phyloP scores from a whole-genome alignment of 1,284 basidiomycete genomes.

The Porodaedalea pini region DNA sequence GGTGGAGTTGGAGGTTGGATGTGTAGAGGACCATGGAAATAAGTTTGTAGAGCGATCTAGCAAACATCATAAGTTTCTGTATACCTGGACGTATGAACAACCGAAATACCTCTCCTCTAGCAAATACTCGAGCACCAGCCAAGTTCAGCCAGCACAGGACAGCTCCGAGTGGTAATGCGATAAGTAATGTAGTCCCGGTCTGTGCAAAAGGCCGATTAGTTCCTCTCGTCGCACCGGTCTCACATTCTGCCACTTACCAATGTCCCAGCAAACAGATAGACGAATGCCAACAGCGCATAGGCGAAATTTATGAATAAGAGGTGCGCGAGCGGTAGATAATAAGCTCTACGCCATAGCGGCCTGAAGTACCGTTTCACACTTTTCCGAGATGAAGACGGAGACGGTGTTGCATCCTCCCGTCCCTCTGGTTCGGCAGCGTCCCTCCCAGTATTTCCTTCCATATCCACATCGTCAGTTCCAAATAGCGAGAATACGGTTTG shows the following conservation, averaged over 20 bases:
- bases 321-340: constrained; percentile 64
- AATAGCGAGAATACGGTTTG: constrained; percentile 67
- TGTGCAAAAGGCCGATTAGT: too few species aligned
- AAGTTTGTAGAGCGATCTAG: constrained; percentile 62
- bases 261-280: constrained; percentile 74
- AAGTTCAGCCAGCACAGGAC: constrained; percentile 73
- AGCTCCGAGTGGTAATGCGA: constrained; percentile 72
- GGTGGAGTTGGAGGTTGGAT: constrained; percentile 57
- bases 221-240: too few species aligned
- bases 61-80: not conserved
- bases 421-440: not conserved
- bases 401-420: constrained; percentile 30
- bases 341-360: constrained; percentile 49
- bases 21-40: constrained; percentile 63
- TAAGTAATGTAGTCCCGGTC: constrained; percentile 71
- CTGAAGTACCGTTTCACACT: constrained; percentile 57
- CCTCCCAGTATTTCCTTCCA: constrained; percentile 21
- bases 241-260: constrained; percentile 56
- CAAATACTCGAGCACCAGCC: constrained; percentile 63
- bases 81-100: not conserved
- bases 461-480: constrained; percentile 38
- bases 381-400: constrained; percentile 24
- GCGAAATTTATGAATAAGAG: constrained; percentile 71
- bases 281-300: constrained; percentile 65
- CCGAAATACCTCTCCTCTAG: constrained; percentile 59